Evolutionary conservation across 1,284 basidiomycete genomes (phyloP), one percentile per base, ranked within the genome.

Genomic region (Inonotus obliquus): DNA sequence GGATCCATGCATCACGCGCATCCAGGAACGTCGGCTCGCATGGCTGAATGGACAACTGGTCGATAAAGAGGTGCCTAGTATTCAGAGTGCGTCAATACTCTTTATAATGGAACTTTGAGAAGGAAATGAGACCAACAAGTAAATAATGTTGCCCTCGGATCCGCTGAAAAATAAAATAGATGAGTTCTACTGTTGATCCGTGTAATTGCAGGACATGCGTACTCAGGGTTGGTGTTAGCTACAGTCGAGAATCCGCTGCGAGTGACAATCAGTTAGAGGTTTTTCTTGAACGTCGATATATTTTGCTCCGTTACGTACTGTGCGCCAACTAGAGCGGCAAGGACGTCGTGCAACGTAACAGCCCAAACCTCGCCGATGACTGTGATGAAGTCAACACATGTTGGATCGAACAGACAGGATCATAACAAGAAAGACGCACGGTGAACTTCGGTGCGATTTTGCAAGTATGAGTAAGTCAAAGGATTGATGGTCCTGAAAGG

Each of bases 1-100:
- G 80, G 58, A 82, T 79, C 78, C 79, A 81, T n/a, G 81, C 81
- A 63, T 80, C 74, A 57, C 81, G 80, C 3, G 79, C 75, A 9
- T 35, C 70, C 68, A 29, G 67, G 41, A 65, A 74, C 63, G 77
- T 81, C 4, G 81, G 81, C 70, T 80, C 80, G 72, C 81, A 82
- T 17, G 80, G 81, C 69, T 80, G 78, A 21, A 81, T 69, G 4
- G 77, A 63, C 19, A 83, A 75, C 11, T 79, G 70, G 67, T 82
- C 79, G 61, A 81, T 72, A 71, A 80, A 79, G 49, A 82, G 74
- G 63, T 79, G 79, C 25, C 55, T 57, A 32, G 9, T 11, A 14
- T 3, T 29, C 10, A 45, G 14, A 14, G 14, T 4, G 9, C 32
- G 32, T 4, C 32, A 7, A 9, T 23, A 11, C 4, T 19, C 23